These are phyloP conservation scores for Pyrus communis DNA, from an alignment of 306 rosid species.

Conservation along the genomic window DNA sequence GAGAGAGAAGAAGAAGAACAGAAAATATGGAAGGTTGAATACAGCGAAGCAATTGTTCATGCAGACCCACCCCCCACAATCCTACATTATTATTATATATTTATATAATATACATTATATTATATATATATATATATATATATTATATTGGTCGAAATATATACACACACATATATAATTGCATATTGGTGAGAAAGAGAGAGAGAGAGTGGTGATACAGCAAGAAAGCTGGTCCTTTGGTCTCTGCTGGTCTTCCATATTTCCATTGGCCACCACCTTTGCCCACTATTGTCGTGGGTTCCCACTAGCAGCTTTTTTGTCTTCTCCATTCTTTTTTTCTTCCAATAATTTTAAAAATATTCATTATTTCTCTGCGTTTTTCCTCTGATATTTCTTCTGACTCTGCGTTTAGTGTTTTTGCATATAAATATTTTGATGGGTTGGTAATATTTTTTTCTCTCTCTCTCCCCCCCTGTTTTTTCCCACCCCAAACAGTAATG, in stretches of 20 bases:
- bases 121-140: background rate
- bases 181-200: background rate
- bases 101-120: background rate
- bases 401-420: background rate
- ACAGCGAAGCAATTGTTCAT: constrained; percentile 52
- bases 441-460: background rate
- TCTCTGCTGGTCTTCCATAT: constrained; percentile 15
- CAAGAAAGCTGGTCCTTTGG: constrained; percentile 17
- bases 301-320: constrained; percentile 55
- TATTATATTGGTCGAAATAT: background rate
- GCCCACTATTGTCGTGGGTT: constrained; percentile 42
- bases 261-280: constrained; percentile 21
- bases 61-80: constrained; percentile 41
- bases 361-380: background rate
- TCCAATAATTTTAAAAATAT: background rate
- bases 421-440: constrained; percentile 14
- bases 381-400: background rate
- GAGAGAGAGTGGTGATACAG: constrained; percentile 33
- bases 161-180: background rate
- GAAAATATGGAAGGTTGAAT: constrained; percentile 31
- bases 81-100: constrained; percentile 12
- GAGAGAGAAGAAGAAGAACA: constrained; percentile 2
- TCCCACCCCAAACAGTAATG: constrained; percentile 38
- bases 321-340: constrained; percentile 12
- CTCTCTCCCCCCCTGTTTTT: background rate